These are phyloP conservation scores for Chaetomidium leptoderma DNA, from an alignment of 495 filamentous ascomycete genomes.

Conservation along the genomic window DNA sequence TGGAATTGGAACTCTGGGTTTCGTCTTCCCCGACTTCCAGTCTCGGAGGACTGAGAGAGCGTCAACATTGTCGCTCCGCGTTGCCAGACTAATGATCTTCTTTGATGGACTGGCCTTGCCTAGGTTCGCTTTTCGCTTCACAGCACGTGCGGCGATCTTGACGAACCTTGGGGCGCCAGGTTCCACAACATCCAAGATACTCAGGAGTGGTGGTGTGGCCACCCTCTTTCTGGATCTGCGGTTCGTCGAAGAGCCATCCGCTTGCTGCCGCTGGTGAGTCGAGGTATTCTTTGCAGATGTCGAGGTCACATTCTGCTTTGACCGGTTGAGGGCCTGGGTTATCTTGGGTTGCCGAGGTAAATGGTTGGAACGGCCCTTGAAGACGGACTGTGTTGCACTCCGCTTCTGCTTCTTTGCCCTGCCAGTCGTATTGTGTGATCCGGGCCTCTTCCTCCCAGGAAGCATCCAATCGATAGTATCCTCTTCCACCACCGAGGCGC, in stretches of 20 bases:
- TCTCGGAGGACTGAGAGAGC: conserved; percentile 60
- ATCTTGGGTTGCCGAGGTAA: conserved; percentile 43
- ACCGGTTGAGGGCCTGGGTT: conserved; percentile 37
- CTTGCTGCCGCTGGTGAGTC: not conserved
- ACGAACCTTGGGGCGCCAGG: conserved; percentile 66
- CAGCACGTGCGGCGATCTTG: conserved; percentile 69
- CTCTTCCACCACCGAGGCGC: conserved; percentile 47
- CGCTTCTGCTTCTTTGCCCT: conserved; percentile 29
- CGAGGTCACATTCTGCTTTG: conserved; percentile 23
- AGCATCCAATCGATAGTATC: conserved; percentile 54
- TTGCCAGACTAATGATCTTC: conserved; percentile 72
- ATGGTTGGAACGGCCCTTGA: conserved; percentile 27
- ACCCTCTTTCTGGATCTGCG: conserved; percentile 20
- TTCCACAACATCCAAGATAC: conserved; percentile 68
- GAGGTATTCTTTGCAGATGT: not conserved
- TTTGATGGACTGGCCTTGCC: conserved; percentile 70
- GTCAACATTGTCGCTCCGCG: conserved; percentile 68
- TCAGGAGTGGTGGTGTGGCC: conserved; percentile 49
- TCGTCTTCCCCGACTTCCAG: conserved; percentile 72
- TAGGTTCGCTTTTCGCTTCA: conserved; percentile 53
- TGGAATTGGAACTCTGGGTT: conserved; percentile 37
- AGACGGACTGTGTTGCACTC: conserved; percentile 26
- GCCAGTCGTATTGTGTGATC: conserved; percentile 15
- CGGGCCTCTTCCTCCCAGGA: conserved; percentile 35
- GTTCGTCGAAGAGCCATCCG: not conserved